These are phyloP conservation scores for Aspergillus biplanus DNA, from an alignment of 495 filamentous ascomycete species.

Conservation along the genomic window DNA sequence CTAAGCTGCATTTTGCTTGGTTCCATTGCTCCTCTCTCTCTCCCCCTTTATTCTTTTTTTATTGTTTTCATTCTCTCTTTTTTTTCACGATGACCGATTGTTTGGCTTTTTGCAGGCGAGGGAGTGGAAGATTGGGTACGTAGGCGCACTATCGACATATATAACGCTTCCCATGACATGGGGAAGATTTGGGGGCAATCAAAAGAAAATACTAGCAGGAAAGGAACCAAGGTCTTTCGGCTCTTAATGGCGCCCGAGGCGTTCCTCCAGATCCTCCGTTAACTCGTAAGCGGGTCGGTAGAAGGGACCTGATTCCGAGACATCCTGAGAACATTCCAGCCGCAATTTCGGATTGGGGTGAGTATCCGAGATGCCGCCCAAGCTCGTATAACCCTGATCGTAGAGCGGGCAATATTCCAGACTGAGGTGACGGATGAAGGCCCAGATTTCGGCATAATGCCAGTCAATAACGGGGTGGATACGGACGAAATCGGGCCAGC, in stretches of 20 bases:
- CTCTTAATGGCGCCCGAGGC: slow-evolving; percentile 72
- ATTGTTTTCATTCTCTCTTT: background rate
- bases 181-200: background rate
- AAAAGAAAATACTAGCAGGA: background rate
- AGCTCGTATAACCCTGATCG: slow-evolving; percentile 80
- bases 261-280: slow-evolving; percentile 80
- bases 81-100: background rate
- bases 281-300: slow-evolving; percentile 89
- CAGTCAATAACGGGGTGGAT: slow-evolving; percentile 96
- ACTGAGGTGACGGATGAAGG: slow-evolving; percentile 78
- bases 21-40: background rate
- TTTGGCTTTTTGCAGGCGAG: too few species aligned
- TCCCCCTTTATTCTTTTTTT: background rate
- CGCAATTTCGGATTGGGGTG: slow-evolving; percentile 81
- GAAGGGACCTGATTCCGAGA: slow-evolving; percentile 29
- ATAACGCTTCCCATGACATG: too few species aligned
- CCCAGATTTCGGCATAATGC: slow-evolving; percentile 96
- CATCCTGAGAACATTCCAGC: slow-evolving; percentile 22
- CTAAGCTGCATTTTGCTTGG: background rate
- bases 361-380: slow-evolving; percentile 90
- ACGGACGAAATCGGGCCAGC: slow-evolving; percentile 92
- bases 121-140: too few species aligned
- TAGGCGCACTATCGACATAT: too few species aligned
- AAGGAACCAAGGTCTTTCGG: background rate
- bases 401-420: slow-evolving; percentile 86